These are phyloP conservation scores for Globisporangium rhizosaccharum DNA, from an alignment of 352 stramenopile species.

Conservation along the genomic window DNA sequence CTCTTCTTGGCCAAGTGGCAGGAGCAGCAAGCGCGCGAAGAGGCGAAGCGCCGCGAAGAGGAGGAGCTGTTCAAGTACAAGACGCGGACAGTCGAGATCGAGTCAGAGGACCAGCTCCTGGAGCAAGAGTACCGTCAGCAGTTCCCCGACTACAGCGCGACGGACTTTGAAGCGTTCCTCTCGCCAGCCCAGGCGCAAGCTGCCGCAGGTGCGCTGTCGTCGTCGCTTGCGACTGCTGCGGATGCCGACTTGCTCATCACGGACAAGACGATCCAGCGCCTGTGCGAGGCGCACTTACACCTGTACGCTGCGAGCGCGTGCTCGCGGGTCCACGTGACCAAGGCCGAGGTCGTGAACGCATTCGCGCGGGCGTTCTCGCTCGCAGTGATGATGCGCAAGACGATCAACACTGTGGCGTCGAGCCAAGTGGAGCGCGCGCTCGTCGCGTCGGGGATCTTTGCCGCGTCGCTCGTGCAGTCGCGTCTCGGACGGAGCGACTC, in stretches of 20 bases:
- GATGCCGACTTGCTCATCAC: conserved; percentile 60
- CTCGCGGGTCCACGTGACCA: conserved; percentile 33
- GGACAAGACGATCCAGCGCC: conserved; percentile 62
- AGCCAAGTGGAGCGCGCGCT: conserved; percentile 40
- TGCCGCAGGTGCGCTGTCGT: conserved; percentile 8
- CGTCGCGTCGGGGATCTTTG: conserved; percentile 49
- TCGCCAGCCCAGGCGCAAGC: conserved; percentile 24
- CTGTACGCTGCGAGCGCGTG: conserved; percentile 57
- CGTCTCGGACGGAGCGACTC: conserved; percentile 44
- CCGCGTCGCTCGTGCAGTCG: conserved; percentile 65
- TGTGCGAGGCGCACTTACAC: conserved; percentile 66
- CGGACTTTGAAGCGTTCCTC: conserved; percentile 69
- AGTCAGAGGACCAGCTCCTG: conserved; percentile 76
- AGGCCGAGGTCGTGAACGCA: conserved; percentile 43
- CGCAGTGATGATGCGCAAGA: conserved; percentile 58
- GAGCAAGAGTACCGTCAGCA: conserved; percentile 89
- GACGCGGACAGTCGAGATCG: conserved; percentile 68
- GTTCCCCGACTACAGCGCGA: conserved; percentile 89
- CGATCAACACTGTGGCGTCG: conserved; percentile 52
- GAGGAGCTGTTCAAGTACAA: conserved; percentile 87
- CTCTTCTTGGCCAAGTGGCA: conserved; percentile 83
- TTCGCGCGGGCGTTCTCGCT: conserved; percentile 72
- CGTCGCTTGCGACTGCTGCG: conserved; percentile 9
- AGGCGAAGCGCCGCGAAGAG: conserved; percentile 63
- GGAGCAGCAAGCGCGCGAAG: conserved; percentile 73